phyloP scores from a whole-genome alignment of 2,329 filamentous ascomycete genomes.

The Monilinia aucupariae region DNA sequence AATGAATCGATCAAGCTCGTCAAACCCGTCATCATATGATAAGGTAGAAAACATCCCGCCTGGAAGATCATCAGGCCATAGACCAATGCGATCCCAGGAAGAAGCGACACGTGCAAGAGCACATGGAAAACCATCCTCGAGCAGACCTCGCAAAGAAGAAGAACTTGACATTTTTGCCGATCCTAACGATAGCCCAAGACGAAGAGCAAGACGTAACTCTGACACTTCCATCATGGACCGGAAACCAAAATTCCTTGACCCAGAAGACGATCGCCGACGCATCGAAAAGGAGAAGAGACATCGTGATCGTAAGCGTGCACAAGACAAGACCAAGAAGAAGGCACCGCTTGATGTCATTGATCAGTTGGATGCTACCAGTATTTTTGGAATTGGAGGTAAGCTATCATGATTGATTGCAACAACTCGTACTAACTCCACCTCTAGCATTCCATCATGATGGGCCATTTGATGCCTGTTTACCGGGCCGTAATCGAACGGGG shows the following conservation, averaged over 20 bases:
- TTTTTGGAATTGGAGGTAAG: conserved; percentile 87
- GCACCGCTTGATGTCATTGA: conserved; percentile 79
- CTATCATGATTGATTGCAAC: conserved; percentile 29
- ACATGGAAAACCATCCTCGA: conserved; percentile 35
- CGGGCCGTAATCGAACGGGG: conserved; percentile 83
- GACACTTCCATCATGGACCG: conserved; percentile 66
- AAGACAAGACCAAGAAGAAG: conserved; percentile 36
- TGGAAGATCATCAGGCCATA: conserved; percentile 41
- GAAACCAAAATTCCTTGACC: conserved; percentile 44
- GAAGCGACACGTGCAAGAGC: conserved; percentile 50
- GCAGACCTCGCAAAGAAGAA: conserved; percentile 12
- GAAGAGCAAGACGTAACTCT: conserved; percentile 66
- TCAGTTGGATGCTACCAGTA: conserved; percentile 91
- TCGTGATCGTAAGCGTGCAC: conserved; percentile 36
- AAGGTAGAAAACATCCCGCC: conserved; percentile 45
- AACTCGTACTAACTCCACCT: conserved; percentile 14
- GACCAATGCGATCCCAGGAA: conserved; percentile 61
- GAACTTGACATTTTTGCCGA: conserved; percentile 36
- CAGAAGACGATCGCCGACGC: conserved; percentile 55
- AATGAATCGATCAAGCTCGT: conserved; percentile 40
- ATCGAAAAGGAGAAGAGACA: conserved; percentile 50
- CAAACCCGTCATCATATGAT: conserved; percentile 34
- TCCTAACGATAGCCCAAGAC: conserved; percentile 36
- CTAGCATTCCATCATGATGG: conserved; percentile 96
- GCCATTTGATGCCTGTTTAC: conserved; percentile 93